Base-by-base conservation (phyloP, 2,329 filamentous ascomycete genomes). In the Epichloe gansuensis region DNA sequence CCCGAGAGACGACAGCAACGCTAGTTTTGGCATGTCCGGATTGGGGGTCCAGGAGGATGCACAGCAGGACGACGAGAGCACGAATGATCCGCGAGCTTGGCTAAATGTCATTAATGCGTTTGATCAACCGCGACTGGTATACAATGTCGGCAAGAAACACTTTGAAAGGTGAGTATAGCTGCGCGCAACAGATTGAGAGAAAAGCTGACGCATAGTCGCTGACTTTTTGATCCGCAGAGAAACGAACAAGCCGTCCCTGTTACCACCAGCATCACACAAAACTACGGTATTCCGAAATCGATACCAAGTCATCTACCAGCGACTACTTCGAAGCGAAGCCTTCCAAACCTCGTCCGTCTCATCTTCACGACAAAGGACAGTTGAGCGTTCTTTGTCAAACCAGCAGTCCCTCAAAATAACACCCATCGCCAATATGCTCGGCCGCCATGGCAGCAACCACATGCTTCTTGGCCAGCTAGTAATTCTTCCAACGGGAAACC, bases 291-390 rank as follows among this genome's bases (percentile, higher is more conserved):
- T 96, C 69, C 82, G 90, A 58, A 91, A 96, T 65, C 81, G 91
- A 57, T 97, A 94, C 67, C 86, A 95, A 61, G 79, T 97, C 52
- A 85, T 97, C 49, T 87, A 96, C 65, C 91, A 97, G 67, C 84
- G 93, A 17, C 79, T 97, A 17, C 78, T 97, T 42, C 85, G 93
- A 48, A 96, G 96, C 64, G 90, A 96, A 67, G 84, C 88, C 21
- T 98, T 98, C 61, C 91, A 96, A 66, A 82, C 82, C 21, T 89
- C 90, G 1, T 77, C 85, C 21, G 82, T 95, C 52, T 80, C 85
- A 7, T 76, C 78, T 2, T 76, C 77, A 13, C 76, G 76, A 47
- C 67, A 72, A 49, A 69, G 70, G n/a, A 73, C 76, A 2, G 68
- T 83, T 2, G 76, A 75, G 56, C 75, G 78, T 42, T 81, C 82